Evolutionary conservation across 1,284 basidiomycete genomes (phyloP), one percentile per base, ranked within the genome.

Genomic region (Tylopilus sp.): DNA sequence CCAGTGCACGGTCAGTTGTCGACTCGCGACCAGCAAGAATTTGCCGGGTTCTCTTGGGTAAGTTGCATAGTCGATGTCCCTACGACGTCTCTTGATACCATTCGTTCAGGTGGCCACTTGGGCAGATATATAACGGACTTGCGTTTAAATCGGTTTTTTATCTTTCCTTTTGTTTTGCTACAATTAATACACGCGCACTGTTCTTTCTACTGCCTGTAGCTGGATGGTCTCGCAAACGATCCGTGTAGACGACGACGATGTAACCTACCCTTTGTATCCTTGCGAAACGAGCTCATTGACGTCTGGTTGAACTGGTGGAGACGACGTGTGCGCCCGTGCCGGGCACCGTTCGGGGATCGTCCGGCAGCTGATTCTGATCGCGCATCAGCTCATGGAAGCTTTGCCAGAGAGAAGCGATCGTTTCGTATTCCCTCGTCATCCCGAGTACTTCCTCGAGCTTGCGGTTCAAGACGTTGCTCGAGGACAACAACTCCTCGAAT

Each of bases 1-100:
- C 96, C 96, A 8, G 96, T 99, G 26, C 94, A 99, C 65, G 91
- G 90, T 29, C 93, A 97, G 58, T 73, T 99, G 56, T 91, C 90
- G n/a, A 70, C 88, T 36, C 84, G 87, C 56, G 94, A 99, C 66
- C 96, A 99, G 72, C 81, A 85, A 56, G 94, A 96, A 71, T 98
- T 98, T 74, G 86, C 89, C 56, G 93, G 93, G 21, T 98, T 98
- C 77, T 94, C 91, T 53, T 96, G 93, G 88, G 85, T 86, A 59
- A 52, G 72, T 56, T 24, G 7, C 4, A n/a, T 31, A 14, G 17
- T 21, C n/a, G 26, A 20, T 41, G 18, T 28, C 12, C 34, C 15
- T 0, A 28, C 7, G 3, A 7, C 28, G 21, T 40, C 31, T 39
- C 35, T 52, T 47, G 46, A 44, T 18, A 2, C 12, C 3, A 20